phyloP scores from a whole-genome alignment of 1,284 basidiomycete species.

The Cutaneotrichosporon spelunceum region DNA sequence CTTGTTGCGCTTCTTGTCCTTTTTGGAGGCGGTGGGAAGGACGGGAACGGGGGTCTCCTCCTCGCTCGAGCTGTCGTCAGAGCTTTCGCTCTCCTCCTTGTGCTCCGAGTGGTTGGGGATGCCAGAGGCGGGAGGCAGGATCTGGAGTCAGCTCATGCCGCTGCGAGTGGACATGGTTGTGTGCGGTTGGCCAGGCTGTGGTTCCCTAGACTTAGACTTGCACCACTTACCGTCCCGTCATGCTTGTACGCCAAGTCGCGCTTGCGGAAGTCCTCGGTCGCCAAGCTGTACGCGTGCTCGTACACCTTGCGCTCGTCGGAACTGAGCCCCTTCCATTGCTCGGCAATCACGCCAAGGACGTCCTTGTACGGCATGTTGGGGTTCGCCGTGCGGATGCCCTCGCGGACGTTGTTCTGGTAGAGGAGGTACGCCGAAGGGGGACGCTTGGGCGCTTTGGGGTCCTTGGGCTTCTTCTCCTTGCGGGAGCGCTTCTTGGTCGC shows the following conservation, averaged over 20 bases:
- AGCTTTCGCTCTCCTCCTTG: conserved; percentile 18
- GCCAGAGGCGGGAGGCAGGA: not conserved
- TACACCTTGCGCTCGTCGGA: conserved; percentile 69
- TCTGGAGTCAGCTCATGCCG: not conserved
- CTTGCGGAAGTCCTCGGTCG: conserved; percentile 29
- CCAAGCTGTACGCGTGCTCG: conserved; percentile 32
- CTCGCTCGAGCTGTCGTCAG: conserved; percentile 14
- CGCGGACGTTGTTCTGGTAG: conserved; percentile 89
- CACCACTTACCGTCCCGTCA: conserved; percentile 8
- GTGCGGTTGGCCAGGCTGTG: too few relatives aligned
- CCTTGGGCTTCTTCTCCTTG: conserved; percentile 60
- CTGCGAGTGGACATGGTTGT: too few relatives aligned
- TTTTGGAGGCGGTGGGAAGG: conserved; percentile 27
- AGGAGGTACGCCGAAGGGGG: conserved; percentile 92
- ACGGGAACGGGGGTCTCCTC: conserved; percentile 22
- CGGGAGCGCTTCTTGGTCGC: conserved; percentile 34
- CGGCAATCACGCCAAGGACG: conserved; percentile 66
- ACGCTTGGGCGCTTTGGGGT: conserved; percentile 91
- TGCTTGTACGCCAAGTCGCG: conserved; percentile 33
- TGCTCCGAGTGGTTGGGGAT: conserved; percentile 11
- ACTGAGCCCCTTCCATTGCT: conserved; percentile 68
- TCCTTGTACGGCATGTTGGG: conserved; percentile 69
- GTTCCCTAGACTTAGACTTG: too few relatives aligned
- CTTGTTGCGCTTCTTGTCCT: conserved; percentile 30
- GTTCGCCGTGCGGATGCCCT: conserved; percentile 57